Conservation (phyloP, 345 rosid genomes). For the Fremontodendron californicum region DNA sequence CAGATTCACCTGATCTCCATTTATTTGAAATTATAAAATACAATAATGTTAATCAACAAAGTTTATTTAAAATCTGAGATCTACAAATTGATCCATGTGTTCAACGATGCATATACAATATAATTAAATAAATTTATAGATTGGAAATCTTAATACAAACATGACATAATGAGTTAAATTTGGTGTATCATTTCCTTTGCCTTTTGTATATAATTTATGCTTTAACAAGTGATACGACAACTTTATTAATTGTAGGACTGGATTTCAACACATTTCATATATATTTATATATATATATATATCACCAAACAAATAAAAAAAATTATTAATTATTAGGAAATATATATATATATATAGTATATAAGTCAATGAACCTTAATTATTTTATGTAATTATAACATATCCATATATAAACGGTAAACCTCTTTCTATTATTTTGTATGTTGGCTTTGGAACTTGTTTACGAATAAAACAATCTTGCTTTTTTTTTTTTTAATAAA, state of each 20-base stretch:
- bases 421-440: background rate
- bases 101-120: background rate
- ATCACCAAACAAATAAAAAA: background rate
- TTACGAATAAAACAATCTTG: background rate
- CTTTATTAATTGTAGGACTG: too few relatives aligned
- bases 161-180: background rate
- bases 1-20: background rate
- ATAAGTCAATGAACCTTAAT: background rate
- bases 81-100: slow-evolving; percentile 9
- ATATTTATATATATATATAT: too few relatives aligned
- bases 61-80: background rate
- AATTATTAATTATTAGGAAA: background rate
- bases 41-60: background rate
- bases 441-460: background rate
- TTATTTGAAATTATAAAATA: background rate
- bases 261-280: too few relatives aligned
- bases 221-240: too few relatives aligned
- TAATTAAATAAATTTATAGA: background rate
- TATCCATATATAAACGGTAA: background rate
- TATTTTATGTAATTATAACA: background rate
- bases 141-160: background rate
- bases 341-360: background rate
- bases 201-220: too few relatives aligned
- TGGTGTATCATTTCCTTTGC: background rate
- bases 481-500: too few relatives aligned